Evolutionary conservation across 2,329 filamentous ascomycete species (phyloP).

Genomic region (Scleromitrula shiraiana): DNA sequence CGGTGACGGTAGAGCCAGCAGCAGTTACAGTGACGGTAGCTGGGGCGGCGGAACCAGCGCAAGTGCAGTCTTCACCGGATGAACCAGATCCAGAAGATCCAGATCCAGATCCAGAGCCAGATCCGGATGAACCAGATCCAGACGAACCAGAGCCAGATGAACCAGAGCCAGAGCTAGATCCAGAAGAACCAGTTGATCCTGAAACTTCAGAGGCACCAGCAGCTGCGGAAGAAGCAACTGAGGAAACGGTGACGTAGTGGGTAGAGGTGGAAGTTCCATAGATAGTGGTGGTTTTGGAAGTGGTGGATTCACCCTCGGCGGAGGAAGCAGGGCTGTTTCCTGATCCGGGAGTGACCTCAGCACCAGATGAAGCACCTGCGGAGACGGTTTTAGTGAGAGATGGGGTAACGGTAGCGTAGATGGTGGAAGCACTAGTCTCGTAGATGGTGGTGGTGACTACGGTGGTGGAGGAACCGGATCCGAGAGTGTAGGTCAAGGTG

Average conservation of each 20-base stretch:
- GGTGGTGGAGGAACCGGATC: conserved; percentile 35
- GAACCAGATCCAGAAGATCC: conserved; percentile 7
- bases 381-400: background rate
- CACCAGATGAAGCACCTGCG: background rate
- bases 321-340: too few species aligned
- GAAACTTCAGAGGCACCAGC: background rate
- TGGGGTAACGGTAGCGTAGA: conserved; percentile 20
- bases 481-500: conserved; percentile 35
- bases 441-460: conserved; percentile 37
- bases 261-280: conserved; percentile 17
- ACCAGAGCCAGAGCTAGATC: background rate
- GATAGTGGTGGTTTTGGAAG: conserved; percentile 14
- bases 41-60: conserved; percentile 14
- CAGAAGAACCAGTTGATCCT: conserved; percentile 3
- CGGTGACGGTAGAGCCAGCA: conserved; percentile 25
- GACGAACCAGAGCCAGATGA: background rate
- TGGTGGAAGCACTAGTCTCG: conserved; percentile 30
- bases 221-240: conserved; percentile 7
- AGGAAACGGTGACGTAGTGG: conserved; percentile 18
- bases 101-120: background rate
- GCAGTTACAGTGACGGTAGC: conserved; percentile 24
- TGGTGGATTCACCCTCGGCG: conserved; percentile 1
- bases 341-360: background rate
- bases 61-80: conserved; percentile 5
- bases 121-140: background rate